Percentiles rank a stretch among this genome's conserved stretches.
phyloP scores from a whole-genome alignment of 2,329 filamentous ascomycete genomes.

The Rasamsonia emersonii region DNA sequence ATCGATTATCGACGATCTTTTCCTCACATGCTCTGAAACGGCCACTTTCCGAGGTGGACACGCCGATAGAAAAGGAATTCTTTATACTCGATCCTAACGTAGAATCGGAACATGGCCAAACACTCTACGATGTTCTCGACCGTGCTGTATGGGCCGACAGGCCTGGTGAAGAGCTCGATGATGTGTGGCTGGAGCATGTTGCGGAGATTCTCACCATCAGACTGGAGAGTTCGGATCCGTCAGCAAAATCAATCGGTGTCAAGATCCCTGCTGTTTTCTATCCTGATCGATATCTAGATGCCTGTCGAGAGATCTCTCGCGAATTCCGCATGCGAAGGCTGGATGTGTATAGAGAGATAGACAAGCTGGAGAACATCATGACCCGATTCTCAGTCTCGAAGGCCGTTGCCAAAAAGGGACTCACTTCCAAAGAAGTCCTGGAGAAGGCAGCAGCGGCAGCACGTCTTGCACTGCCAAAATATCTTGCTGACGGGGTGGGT shows the following conservation, averaged over 20 bases:
- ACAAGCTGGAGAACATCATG: constrained; percentile 23
- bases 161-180: constrained; percentile 30
- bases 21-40: constrained; percentile 37
- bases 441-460: constrained; percentile 28
- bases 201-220: constrained; percentile 50
- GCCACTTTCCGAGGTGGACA: constrained; percentile 18
- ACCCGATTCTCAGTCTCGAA: constrained; percentile 20
- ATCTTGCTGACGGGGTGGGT: constrained; percentile 9
- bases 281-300: constrained; percentile 51
- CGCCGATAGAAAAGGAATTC: constrained; percentile 28
- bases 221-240: constrained; percentile 27
- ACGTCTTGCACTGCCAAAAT: constrained; percentile 17
- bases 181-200: constrained; percentile 40
- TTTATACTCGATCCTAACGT: constrained; percentile 31
- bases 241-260: constrained; percentile 33
- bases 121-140: constrained; percentile 48
- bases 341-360: constrained; percentile 24
- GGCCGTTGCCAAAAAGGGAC: constrained; percentile 10
- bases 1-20: constrained; percentile 37
- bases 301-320: constrained; percentile 39
- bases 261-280: constrained; percentile 48
- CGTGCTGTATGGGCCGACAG: constrained; percentile 40
- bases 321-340: constrained; percentile 37
- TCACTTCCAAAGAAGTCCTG: constrained; percentile 23
- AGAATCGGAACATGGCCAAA: constrained; percentile 30